Percentiles rank a stretch among this genome's conserved stretches.
Evolutionary conservation across 169 alveolate genomes (phyloP).

Genomic region (Perkinsus olseni): DNA sequence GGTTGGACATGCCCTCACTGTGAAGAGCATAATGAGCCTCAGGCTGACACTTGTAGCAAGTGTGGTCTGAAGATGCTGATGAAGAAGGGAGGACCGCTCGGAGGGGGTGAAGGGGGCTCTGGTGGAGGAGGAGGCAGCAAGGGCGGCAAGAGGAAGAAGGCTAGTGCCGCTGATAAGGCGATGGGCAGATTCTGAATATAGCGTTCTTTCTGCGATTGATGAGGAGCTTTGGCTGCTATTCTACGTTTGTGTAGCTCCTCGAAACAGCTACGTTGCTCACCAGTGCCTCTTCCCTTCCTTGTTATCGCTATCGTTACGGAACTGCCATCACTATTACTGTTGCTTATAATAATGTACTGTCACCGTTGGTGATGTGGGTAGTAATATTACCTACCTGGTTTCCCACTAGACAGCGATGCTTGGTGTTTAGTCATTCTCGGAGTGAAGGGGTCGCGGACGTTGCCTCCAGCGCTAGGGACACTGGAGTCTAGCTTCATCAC

Average conservation of each 20-base stretch:
- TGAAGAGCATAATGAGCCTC: not conserved
- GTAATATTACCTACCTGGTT: not conserved
- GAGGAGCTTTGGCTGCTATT: too few species aligned
- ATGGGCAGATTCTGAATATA: not conserved
- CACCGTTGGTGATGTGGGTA: not conserved
- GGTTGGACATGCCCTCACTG: constrained; percentile 1
- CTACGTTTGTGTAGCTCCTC: too few species aligned
- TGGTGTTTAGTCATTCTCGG: too few species aligned
- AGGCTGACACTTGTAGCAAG: not conserved
- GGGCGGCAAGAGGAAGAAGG: not conserved
- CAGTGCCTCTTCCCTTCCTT: not conserved
- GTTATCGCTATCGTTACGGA: not conserved
- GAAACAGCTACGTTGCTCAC: not conserved
- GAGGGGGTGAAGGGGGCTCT: not conserved
- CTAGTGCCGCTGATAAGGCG: not conserved
- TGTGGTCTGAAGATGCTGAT: not conserved
- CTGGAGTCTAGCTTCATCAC: too few species aligned
- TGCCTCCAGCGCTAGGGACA: too few species aligned
- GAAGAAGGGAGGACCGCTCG: not conserved
- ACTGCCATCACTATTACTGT: not conserved
- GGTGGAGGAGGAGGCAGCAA: not conserved
- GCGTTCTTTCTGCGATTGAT: too few species aligned
- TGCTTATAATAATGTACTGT: not conserved
- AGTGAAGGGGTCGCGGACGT: too few species aligned
- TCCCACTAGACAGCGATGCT: too few species aligned